A percentile compares a stretch with the other conserved stretches of the same genome.
Conservation (phyloP, 2,329 filamentous ascomycete genomes). For the Ceratocystis diversiconidia region DNA sequence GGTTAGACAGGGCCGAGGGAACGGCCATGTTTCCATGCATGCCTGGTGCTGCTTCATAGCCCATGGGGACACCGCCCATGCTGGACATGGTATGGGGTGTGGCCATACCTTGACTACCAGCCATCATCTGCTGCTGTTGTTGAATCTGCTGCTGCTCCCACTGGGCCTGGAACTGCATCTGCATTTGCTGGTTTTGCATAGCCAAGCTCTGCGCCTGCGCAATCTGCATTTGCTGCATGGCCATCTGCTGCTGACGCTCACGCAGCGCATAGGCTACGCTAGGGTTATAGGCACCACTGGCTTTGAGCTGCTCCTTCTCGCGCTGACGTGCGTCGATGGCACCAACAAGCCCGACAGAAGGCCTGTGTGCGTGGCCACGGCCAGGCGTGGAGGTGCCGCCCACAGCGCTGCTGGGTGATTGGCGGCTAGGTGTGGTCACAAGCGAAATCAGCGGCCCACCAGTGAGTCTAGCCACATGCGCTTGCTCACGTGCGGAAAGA, state of each 20-base stretch:
- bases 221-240: constrained; percentile 15
- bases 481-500: constrained; percentile 76
- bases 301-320: constrained; percentile 56
- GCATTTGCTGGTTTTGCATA: constrained; percentile 25
- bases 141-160: constrained; percentile 21
- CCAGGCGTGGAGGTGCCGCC: constrained; percentile 21
- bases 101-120: neutral
- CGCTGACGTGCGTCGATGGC: constrained; percentile 68
- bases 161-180: constrained; percentile 25
- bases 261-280: constrained; percentile 60
- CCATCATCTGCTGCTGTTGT: constrained; percentile 20
- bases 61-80: neutral
- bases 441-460: constrained; percentile 62
- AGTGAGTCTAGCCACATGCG: constrained; percentile 72
- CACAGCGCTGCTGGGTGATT: neutral
- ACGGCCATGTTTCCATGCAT: neutral
- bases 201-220: constrained; percentile 22
- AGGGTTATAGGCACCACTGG: constrained; percentile 50
- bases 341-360: constrained; percentile 49
- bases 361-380: constrained; percentile 6
- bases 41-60: neutral
- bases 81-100: neutral
- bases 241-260: constrained; percentile 44
- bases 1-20: neutral
- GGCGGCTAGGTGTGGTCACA: constrained; percentile 11